Base-by-base conservation (phyloP, 768 basidiomycete genomes). In the Galerina sulciceps region DNA sequence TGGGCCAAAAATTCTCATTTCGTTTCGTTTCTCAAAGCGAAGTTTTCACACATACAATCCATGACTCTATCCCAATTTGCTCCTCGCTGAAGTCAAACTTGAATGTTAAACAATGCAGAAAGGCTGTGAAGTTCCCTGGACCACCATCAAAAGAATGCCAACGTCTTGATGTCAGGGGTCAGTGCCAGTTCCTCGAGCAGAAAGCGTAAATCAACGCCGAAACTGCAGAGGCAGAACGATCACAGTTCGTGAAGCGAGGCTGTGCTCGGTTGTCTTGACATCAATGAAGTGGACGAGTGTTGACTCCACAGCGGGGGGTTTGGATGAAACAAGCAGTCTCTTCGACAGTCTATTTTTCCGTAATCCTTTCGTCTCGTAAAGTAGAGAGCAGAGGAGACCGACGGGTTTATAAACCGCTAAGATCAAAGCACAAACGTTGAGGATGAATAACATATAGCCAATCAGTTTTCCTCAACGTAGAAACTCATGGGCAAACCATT, bases 141-240 rank as follows among this genome's bases (percentile, higher is more conserved):
- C 63, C 57, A 67, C 66, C 60, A 64, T 63, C 63, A 67, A 55
- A 45, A 58, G 48, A 53, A 53, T 61, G 66, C 55, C 61, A 67
- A 54, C 54, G 43, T 45, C 38, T 58, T 62, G 61, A 60, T 59
- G 61, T 41, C 37, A 58, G 53, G 36, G 50, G 55, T 62, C 58
- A 56, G 56, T 15, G 43, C 26, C 48, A 49, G 53, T 55, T 49
- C 53, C 58, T 56, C 45, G 46, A 65, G 64, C 64, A 65, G 59
- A 65, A 62, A 48, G 58, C 63, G 63, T 65, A 65, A 65, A 60
- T 65, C 64, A 65, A 65, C 64, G 64, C 64, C 55, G 60, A 46
- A 44, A 42, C 40, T 44, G 22, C 40, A 60, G 53, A 46, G 53
- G 41, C 38, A 64, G 47, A 62, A 54, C 58, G 47, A 55, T 62